These are phyloP conservation scores for Sherardia arvensis DNA, from an alignment of 257 asterid genomes.

Conservation along the genomic window DNA sequence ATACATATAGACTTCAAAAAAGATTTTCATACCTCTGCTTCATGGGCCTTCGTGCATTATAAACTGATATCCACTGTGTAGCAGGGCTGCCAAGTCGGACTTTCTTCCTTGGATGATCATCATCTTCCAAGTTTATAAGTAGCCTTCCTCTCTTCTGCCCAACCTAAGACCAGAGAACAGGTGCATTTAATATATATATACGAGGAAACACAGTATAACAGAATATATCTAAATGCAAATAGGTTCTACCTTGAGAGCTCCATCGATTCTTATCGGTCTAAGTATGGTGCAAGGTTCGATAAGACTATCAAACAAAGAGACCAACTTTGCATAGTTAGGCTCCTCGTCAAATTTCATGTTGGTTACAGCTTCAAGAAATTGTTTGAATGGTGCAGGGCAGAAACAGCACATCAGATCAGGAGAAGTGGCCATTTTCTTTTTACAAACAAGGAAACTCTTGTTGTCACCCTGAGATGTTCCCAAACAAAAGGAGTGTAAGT, in stretches of 20 bases:
- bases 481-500: conserved; percentile 7
- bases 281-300: conserved; percentile 78
- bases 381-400: conserved; percentile 91
- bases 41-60: conserved; percentile 95
- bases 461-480: conserved; percentile 72
- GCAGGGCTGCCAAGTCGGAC: conserved; percentile 95
- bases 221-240: not conserved
- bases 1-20: not conserved
- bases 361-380: conserved; percentile 84
- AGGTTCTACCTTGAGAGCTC: conserved; percentile 78
- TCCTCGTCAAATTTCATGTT: conserved; percentile 99
- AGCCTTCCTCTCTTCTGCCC: conserved; percentile 93
- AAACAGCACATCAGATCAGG: conserved; percentile 98
- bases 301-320: conserved; percentile 75
- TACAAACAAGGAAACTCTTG: conserved; percentile 90
- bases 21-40: conserved; percentile 64
- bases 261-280: conserved; percentile 94
- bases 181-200: not conserved
- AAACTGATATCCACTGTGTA: conserved; percentile 91
- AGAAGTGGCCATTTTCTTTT: conserved; percentile 96
- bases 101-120: conserved; percentile 99
- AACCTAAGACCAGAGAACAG: conserved; percentile 34
- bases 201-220: not conserved
- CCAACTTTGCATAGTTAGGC: conserved; percentile 83
- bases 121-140: conserved; percentile 86